phyloP scores from a whole-genome alignment of 257 asterid genomes.

The Nicotiana otophora region DNA sequence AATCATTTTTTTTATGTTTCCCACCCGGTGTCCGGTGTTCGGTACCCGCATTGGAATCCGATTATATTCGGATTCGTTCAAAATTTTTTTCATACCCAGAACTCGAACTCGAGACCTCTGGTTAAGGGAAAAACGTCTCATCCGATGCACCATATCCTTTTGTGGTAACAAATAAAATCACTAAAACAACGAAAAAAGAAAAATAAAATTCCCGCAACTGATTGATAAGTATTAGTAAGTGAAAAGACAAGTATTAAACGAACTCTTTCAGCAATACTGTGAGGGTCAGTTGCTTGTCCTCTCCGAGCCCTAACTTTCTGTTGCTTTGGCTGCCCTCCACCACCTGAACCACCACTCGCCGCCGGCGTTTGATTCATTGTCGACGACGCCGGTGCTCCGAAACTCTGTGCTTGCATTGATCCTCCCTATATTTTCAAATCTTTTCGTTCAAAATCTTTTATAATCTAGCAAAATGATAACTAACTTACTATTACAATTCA shows the following conservation, averaged over 20 bases:
- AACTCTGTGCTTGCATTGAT: slow-evolving; percentile 37
- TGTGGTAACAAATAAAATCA: background rate
- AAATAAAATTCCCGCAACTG: background rate
- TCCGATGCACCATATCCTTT: too few relatives aligned
- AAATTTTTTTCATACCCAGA: too few relatives aligned
- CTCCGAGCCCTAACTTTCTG: slow-evolving; percentile 92
- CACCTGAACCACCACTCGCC: slow-evolving; percentile 50
- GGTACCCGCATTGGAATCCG: too few relatives aligned
- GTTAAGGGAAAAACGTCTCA: too few relatives aligned
- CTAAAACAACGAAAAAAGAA: background rate
- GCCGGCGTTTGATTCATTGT: slow-evolving; percentile 36
- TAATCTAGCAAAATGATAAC: too few relatives aligned
- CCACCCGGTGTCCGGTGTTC: too few relatives aligned
- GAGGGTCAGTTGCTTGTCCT: slow-evolving; percentile 99
- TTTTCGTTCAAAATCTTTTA: too few relatives aligned
- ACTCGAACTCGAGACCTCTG: background rate
- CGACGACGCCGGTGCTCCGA: slow-evolving; percentile 29
- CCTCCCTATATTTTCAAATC: slow-evolving; percentile 11
- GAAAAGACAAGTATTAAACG: background rate
- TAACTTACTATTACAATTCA: too few relatives aligned
- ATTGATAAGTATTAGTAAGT: too few relatives aligned
- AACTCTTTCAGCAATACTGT: slow-evolving; percentile 96
- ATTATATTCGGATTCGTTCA: too few relatives aligned
- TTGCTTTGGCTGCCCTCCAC: slow-evolving; percentile 75
- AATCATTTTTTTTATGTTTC: too few relatives aligned